Evolutionary conservation across 2,329 filamentous ascomycete species (phyloP), one percentile per base, ranked within the genome.

Genomic region (Aspergillus uvarum): DNA sequence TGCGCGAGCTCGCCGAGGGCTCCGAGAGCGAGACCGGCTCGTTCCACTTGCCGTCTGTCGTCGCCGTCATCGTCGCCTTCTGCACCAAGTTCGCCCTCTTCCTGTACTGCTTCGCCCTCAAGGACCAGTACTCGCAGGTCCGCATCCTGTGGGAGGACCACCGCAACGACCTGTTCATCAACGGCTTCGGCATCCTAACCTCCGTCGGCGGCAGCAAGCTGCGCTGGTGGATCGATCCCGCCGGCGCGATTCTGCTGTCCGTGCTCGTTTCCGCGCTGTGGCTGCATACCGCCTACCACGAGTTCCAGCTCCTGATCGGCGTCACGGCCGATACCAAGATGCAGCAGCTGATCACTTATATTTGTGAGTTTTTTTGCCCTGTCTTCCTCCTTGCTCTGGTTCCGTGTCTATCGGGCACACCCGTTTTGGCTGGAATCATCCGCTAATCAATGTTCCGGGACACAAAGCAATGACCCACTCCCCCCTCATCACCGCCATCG

Each of bases 91-190:
- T 98, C 16, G 71, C 69, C 5, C 83, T 98, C 0, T 98, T 97
- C 76, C 68, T 96, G 26, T 98, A 97, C 80, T 98, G 95, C 79
- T 98, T 89, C 87, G 87, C 91, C 4, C 78, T 98, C 69, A 89
- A 94, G 67, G 89, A 97, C 79, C 90, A 91, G 70, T 96, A 98
- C 80, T 92, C 87, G 62, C 93, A 97, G 76, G 87, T 97, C 64
- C 86, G 90, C 59, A 97, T 97, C 72, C 81, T 98, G 14, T 97
- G 92, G 93, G 91, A 96, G 76, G 94, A 98, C 72, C 95, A 99
- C 79, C 89, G 95, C 63, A 99, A 99, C 72, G 95, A 99, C 72
- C 82, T 99, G n/a, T 83, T 96, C 69, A 92, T 99, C 83, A 99
- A 98, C 75, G 92, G 92, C 56, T 92, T 96, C 67, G 92, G 90